phyloP scores from a whole-genome alignment of 1,284 basidiomycete species.

The Cutaneotrichosporon sp. region DNA sequence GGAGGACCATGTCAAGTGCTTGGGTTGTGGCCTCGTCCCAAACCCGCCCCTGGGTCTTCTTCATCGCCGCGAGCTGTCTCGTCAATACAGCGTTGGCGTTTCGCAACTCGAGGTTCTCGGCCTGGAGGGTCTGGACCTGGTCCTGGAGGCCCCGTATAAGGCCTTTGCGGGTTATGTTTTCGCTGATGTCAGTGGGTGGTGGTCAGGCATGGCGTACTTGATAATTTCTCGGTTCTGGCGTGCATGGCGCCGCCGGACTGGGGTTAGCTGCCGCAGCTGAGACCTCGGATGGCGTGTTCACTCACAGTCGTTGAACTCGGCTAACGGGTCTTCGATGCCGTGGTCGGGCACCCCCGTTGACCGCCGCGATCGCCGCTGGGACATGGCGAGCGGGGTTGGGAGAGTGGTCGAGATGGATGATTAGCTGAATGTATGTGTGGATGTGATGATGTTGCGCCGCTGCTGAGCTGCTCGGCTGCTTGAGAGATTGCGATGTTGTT shows the following conservation, averaged over 20 bases:
- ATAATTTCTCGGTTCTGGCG: constrained; percentile 20
- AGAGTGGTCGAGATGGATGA: background rate
- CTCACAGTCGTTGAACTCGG: constrained; percentile 4
- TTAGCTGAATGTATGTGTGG: too few relatives aligned
- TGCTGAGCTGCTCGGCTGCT: too few relatives aligned
- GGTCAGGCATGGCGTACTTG: constrained; percentile 1
- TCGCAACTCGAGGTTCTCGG: constrained; percentile 11
- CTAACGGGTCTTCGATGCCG: background rate
- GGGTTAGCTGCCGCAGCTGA: background rate
- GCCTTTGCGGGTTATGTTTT: constrained; percentile 15
- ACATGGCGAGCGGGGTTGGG: background rate
- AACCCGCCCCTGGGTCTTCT: background rate
- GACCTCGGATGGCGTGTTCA: too few relatives aligned
- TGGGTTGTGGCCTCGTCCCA: background rate
- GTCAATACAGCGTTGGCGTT: constrained; percentile 4
- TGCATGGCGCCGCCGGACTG: constrained; percentile 17
- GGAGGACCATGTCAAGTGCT: constrained; percentile 8
- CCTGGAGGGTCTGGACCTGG: constrained; percentile 14
- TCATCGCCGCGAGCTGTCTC: background rate
- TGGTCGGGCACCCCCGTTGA: background rate
- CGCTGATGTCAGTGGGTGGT: constrained; percentile 4
- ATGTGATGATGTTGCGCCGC: too few relatives aligned
- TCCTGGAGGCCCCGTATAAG: constrained; percentile 10
- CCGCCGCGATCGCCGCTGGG: constrained; percentile 2
- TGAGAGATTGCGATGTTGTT: background rate